Evolutionary conservation across 768 basidiomycete genomes (phyloP).

Genomic region (Pulveroboletus sp.): DNA sequence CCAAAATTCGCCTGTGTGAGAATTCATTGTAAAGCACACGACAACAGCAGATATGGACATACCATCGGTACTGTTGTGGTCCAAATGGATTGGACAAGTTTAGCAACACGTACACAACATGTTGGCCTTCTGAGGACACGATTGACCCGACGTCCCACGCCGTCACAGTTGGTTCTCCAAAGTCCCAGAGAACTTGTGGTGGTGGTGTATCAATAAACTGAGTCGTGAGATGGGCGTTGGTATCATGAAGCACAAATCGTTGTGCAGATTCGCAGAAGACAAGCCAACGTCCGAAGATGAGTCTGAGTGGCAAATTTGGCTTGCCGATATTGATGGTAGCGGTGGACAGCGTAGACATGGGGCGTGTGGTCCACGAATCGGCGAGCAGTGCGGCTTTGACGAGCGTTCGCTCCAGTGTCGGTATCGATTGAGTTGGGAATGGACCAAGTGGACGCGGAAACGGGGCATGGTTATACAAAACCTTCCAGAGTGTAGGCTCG

Average conservation of each 20-base stretch:
- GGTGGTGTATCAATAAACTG: not conserved
- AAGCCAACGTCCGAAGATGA: constrained; percentile 5
- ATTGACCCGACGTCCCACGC: not conserved
- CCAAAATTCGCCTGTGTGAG: not conserved
- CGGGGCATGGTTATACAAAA: not conserved
- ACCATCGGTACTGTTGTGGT: not conserved
- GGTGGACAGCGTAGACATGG: not conserved
- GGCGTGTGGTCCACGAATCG: constrained; percentile 3
- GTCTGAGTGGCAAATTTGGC: too few relatives aligned
- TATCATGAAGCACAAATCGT: constrained; percentile 2
- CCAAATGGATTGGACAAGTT: not conserved
- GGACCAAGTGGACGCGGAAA: constrained; percentile 2
- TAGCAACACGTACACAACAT: not conserved
- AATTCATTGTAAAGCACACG: too few relatives aligned
- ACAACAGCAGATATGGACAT: not conserved
- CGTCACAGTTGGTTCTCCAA: accelerated
- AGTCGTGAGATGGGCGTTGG: not conserved
- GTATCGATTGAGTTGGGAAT: not conserved
- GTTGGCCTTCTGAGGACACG: not conserved
- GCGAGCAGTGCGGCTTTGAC: not conserved
- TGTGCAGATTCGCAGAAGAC: not conserved
- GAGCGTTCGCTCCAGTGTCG: not conserved
- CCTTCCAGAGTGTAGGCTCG: not conserved
- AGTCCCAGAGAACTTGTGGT: not conserved
- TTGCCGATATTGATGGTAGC: not conserved